Percentiles rank a stretch among this genome's conserved stretches.
Evolutionary conservation across 1,139 yeast genomes (phyloP).

Genomic region (Candida gigantensis): DNA sequence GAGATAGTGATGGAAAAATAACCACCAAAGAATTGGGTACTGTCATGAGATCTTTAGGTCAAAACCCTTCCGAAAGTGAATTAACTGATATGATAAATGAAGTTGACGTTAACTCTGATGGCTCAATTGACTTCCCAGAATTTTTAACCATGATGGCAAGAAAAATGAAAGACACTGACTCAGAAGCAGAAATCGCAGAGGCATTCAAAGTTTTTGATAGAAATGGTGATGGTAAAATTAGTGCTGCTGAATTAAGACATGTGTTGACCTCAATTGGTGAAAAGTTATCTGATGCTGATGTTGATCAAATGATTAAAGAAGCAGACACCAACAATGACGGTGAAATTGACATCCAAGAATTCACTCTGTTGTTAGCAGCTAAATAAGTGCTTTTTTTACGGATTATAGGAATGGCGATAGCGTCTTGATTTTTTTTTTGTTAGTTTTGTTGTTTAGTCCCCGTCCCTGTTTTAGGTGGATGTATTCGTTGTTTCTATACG

Average conservation of each 20-base stretch:
- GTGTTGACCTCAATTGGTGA: constrained; percentile 97
- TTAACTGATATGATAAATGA: constrained; percentile 95
- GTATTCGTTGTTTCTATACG: too few species aligned
- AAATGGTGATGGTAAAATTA: constrained; percentile 95
- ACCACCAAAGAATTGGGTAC: constrained; percentile 96
- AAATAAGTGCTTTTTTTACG: too few species aligned
- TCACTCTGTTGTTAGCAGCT: constrained; percentile 72
- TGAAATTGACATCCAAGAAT: constrained; percentile 93
- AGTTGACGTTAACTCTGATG: constrained; percentile 93
- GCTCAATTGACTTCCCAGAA: constrained; percentile 90
- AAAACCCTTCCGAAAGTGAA: constrained; percentile 95
- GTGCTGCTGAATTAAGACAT: constrained; percentile 94
- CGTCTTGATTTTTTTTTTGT: neutral
- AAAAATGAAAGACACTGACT: constrained; percentile 93
- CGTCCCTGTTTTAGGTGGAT: too few species aligned
- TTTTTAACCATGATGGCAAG: constrained; percentile 87
- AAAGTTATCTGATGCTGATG: constrained; percentile 92
- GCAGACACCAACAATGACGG: constrained; percentile 97
- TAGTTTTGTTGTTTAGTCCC: too few species aligned
- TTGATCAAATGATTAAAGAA: constrained; percentile 93
- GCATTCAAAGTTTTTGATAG: constrained; percentile 94
- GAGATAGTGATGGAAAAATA: constrained; percentile 93
- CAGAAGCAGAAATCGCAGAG: constrained; percentile 95
- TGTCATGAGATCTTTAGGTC: constrained; percentile 97
- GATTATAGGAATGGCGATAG: too few species aligned